Percentiles rank a stretch among this genome's conserved stretches.
These are phyloP conservation scores for Talaromyces funiculosus DNA, from an alignment of 2,329 filamentous ascomycete species.

Conservation along the genomic window DNA sequence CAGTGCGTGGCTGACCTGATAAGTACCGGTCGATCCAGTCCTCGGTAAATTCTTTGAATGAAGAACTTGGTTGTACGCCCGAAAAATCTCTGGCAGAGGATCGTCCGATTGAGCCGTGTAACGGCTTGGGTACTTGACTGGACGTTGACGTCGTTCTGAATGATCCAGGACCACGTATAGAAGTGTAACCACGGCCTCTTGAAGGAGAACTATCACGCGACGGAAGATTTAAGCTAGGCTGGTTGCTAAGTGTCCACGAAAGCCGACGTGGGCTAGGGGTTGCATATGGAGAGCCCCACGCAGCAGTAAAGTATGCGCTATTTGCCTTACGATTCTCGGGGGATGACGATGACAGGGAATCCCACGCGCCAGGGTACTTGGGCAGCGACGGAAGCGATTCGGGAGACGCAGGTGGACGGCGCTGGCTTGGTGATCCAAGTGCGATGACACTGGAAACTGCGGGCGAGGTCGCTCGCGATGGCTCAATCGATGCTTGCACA, in stretches of 20 bases:
- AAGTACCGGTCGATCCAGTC: conserved; percentile 84
- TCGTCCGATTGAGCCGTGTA: conserved; percentile 24
- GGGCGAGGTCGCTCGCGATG: conserved; percentile 32
- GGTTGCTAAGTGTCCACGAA: conserved; percentile 35
- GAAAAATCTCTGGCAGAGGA: conserved; percentile 22
- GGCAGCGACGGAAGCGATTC: conserved; percentile 29
- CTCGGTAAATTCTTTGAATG: conserved; percentile 60
- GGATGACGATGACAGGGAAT: conserved; percentile 33
- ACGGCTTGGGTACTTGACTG: conserved; percentile 20
- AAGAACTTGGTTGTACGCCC: conserved; percentile 26
- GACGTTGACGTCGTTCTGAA: conserved; percentile 25
- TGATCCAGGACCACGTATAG: conserved; percentile 22
- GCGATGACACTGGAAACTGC: conserved; percentile 33
- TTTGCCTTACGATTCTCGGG: conserved; percentile 40
- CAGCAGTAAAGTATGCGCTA: conserved; percentile 62
- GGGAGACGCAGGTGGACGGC: conserved; percentile 21
- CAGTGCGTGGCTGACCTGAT: conserved; percentile 62
- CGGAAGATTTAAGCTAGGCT: conserved; percentile 41
- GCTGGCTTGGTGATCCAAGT: conserved; percentile 29
- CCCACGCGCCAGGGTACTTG: conserved; percentile 28
- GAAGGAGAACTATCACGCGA: conserved; percentile 32
- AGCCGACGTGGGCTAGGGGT: conserved; percentile 48
- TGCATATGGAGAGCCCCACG: conserved; percentile 89
- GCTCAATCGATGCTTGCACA: conserved; percentile 24
- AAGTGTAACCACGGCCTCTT: conserved; percentile 20